phyloP scores from a whole-genome alignment of 768 basidiomycete species.

The Macrolepiota fuliginosa region DNA sequence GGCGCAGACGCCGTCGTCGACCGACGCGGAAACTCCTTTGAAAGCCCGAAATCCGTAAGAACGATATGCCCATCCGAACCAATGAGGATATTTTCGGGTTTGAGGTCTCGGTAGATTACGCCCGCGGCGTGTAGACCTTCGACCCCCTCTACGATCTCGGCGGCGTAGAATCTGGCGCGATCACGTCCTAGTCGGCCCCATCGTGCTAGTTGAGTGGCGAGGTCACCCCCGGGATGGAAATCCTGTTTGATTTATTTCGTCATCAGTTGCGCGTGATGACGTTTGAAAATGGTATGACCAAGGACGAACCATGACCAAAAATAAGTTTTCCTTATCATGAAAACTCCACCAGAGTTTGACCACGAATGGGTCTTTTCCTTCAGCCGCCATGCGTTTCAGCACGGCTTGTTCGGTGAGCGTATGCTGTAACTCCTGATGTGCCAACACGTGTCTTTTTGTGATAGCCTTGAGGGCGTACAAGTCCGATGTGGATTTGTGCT shows the following conservation, averaged over 20 bases:
- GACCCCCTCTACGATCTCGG: constrained; percentile 95
- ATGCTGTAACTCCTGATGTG: constrained; percentile 95
- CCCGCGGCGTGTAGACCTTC: constrained; percentile 93
- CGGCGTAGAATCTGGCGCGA: constrained; percentile 94
- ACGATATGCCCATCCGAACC: constrained; percentile 94
- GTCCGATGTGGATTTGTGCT: constrained; percentile 66
- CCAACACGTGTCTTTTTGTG: constrained; percentile 94
- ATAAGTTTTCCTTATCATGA: constrained; percentile 96
- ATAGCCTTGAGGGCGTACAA: constrained; percentile 96
- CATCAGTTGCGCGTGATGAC: neutral
- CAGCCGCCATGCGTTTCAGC: constrained; percentile 89
- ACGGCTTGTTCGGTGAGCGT: constrained; percentile 97
- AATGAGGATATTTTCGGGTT: constrained; percentile 96
- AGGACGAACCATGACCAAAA: constrained; percentile 83
- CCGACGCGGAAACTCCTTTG: constrained; percentile 82
- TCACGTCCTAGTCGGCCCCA: constrained; percentile 94
- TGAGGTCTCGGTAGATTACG: constrained; percentile 96
- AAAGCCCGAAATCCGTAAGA: constrained; percentile 94
- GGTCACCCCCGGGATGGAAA: constrained; percentile 94
- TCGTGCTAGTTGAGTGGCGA: constrained; percentile 95
- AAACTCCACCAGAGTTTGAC: constrained; percentile 97
- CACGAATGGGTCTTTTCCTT: constrained; percentile 88
- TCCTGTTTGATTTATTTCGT: constrained; percentile 44
- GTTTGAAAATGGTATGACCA: constrained; percentile 12
- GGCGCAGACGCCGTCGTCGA: constrained; percentile 43